Evolutionary conservation across 139 green algal species (phyloP).

Genomic region (Chlamydomonas incerta): DNA sequence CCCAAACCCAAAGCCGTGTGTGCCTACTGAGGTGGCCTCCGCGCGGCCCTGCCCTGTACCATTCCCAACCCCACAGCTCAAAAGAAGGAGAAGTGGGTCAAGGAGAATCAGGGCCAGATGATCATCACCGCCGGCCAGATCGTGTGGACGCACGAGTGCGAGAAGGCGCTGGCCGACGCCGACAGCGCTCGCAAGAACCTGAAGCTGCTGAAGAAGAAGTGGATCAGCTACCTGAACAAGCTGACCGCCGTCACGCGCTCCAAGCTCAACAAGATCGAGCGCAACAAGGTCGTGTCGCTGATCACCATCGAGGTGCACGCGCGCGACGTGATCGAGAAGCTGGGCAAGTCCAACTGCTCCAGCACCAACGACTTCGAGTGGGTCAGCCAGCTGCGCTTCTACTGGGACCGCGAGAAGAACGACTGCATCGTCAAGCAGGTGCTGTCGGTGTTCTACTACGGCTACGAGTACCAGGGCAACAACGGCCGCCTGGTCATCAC

Average conservation of each 20-base stretch:
- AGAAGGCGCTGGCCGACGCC: slow-evolving; percentile 80
- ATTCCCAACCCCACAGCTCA: slow-evolving; percentile 34
- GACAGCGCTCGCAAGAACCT: slow-evolving; percentile 73
- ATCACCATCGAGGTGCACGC: slow-evolving; percentile 90
- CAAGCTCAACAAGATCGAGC: slow-evolving; percentile 84
- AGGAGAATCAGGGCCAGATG: slow-evolving; percentile 88
- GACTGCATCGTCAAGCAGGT: slow-evolving; percentile 89
- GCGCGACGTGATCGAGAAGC: slow-evolving; percentile 88
- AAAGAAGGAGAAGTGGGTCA: slow-evolving; percentile 93
- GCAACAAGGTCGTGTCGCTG: slow-evolving; percentile 84
- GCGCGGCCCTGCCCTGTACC: too few relatives aligned
- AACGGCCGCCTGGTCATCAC: slow-evolving; percentile 77
- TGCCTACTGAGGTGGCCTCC: too few relatives aligned
- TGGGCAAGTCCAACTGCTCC: slow-evolving; percentile 73
- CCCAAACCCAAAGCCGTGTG: too few relatives aligned
- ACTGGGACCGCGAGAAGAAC: slow-evolving; percentile 85
- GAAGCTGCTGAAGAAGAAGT: slow-evolving; percentile 87
- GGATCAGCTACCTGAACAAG: slow-evolving; percentile 89
- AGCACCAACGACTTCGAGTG: slow-evolving; percentile 80
- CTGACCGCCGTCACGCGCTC: slow-evolving; percentile 83
- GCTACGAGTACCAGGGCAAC: slow-evolving; percentile 87
- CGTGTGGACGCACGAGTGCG: slow-evolving; percentile 89
- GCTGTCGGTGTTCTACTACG: slow-evolving; percentile 81
- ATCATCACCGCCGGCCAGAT: slow-evolving; percentile 92
- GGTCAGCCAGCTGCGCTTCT: slow-evolving; percentile 86